These are phyloP conservation scores for Pestalotiopsis sp. DNA, from an alignment of 2,329 filamentous ascomycete genomes.

Conservation along the genomic window DNA sequence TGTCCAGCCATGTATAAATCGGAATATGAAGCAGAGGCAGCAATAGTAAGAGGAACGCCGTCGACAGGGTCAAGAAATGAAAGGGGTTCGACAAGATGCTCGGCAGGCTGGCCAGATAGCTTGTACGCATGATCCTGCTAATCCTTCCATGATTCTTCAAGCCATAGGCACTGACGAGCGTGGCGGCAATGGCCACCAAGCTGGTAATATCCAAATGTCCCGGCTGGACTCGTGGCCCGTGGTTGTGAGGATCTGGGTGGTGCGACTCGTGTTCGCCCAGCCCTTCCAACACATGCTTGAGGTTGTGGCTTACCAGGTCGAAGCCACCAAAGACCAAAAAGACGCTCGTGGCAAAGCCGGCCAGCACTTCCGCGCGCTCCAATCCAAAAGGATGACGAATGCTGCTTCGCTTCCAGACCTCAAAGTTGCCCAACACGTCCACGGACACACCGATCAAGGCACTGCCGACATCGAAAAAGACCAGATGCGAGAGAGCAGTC, in stretches of 20 bases:
- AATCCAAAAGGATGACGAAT: slow-evolving; percentile 93
- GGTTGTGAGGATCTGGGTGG: slow-evolving; percentile 63
- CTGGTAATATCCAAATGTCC: slow-evolving; percentile 83
- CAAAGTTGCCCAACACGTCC: slow-evolving; percentile 93
- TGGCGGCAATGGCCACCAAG: slow-evolving; percentile 79
- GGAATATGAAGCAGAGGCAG: slow-evolving; percentile 80
- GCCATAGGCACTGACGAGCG: slow-evolving; percentile 82
- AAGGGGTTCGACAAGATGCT: slow-evolving; percentile 92
- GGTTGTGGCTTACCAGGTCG: slow-evolving; percentile 89
- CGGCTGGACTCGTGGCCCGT: slow-evolving; percentile 57
- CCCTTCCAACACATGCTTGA: slow-evolving; percentile 87
- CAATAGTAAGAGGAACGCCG: slow-evolving; percentile 77
- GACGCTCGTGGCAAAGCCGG: slow-evolving; percentile 94
- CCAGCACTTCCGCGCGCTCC: slow-evolving; percentile 89
- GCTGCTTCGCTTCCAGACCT: slow-evolving; percentile 92
- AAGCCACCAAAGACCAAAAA: slow-evolving; percentile 97
- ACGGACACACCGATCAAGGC: slow-evolving; percentile 90
- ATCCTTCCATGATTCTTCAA: slow-evolving; percentile 92
- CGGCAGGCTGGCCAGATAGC: slow-evolving; percentile 79
- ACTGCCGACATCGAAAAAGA: slow-evolving; percentile 93
- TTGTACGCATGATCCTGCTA: slow-evolving; percentile 85
- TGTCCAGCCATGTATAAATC: slow-evolving; percentile 84
- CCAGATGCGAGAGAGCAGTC: slow-evolving; percentile 88
- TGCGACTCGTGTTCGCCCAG: slow-evolving; percentile 73
- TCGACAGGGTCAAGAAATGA: slow-evolving; percentile 90